phyloP scores from a whole-genome alignment of 2,329 filamentous ascomycete genomes.

The Curvularia sp. region DNA sequence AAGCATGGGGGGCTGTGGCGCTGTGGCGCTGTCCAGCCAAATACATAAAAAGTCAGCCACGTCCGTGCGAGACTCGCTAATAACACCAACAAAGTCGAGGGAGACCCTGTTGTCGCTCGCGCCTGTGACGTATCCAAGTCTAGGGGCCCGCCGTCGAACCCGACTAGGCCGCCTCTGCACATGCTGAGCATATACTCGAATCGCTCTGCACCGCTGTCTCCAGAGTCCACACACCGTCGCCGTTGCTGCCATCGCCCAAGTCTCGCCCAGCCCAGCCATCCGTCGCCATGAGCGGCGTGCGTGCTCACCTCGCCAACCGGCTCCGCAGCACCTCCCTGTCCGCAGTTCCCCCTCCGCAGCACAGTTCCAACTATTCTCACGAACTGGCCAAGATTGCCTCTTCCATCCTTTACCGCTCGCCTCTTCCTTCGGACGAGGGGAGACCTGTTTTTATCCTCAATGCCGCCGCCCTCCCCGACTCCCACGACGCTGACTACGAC shows the following conservation, averaged over 20 bases:
- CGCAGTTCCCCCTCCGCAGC: conserved; percentile 56
- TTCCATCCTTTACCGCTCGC: conserved; percentile 63
- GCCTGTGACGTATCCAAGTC: conserved; percentile 24
- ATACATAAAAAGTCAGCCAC: conserved; percentile 26
- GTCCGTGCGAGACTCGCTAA: conserved; percentile 17
- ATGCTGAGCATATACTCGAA: conserved; percentile 17
- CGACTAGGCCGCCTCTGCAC: conserved; percentile 17
- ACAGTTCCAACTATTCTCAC: conserved; percentile 57
- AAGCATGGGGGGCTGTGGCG: neutral
- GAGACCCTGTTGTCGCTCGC: conserved; percentile 16
- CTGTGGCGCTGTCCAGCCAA: conserved; percentile 12
- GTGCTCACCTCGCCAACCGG: conserved; percentile 49
- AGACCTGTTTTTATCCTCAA: conserved; percentile 63
- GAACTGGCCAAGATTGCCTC: conserved; percentile 59
- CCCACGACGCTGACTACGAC: conserved; percentile 63
- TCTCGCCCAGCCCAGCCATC: conserved; percentile 1
- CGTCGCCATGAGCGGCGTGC: conserved; percentile 48
- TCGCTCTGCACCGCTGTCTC: neutral
- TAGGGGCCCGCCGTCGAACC: conserved; percentile 9
- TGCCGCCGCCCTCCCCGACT: conserved; percentile 64
- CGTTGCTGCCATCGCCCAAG: neutral
- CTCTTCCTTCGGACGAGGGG: conserved; percentile 58
- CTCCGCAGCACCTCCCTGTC: conserved; percentile 56
- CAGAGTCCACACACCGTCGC: neutral
- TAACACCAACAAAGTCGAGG: conserved; percentile 5